Percentiles rank a stretch among this genome's conserved stretches.
Conservation (phyloP, 73 alveolate species). For the Blepharisma stoltei region DNA sequence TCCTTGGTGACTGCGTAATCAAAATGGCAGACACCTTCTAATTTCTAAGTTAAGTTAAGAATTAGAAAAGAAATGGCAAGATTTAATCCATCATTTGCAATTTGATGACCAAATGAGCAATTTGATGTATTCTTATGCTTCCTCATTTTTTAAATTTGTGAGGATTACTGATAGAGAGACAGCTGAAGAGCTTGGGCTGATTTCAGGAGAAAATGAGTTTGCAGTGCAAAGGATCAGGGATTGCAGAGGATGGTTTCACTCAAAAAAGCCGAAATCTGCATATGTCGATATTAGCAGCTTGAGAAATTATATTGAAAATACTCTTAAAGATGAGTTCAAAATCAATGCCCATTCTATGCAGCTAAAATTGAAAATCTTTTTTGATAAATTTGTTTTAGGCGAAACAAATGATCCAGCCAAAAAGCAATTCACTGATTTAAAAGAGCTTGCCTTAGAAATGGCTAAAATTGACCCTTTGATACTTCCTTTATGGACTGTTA, state of each 20-base stretch:
- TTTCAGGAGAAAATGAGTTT: background rate
- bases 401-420: background rate
- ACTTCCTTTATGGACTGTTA: background rate
- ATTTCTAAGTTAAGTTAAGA: no score
- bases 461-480: slow-evolving; percentile 1
- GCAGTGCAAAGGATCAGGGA: background rate
- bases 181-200: slow-evolving; percentile 10
- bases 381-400: background rate
- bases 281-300: background rate
- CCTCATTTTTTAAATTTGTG: background rate
- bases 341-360: background rate
- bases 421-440: background rate
- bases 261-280: background rate
- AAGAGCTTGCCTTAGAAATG: background rate
- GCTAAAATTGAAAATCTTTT: background rate
- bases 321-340: background rate
- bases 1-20: no score
- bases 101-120: background rate
- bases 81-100: background rate
- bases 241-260: background rate
- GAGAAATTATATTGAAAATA: background rate
- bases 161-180: background rate
- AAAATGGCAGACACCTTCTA: no score
- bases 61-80: background rate
- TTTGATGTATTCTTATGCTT: background rate